Evolutionary conservation across 2,329 filamentous ascomycete genomes (phyloP).

Genomic region (Phoma sp.): DNA sequence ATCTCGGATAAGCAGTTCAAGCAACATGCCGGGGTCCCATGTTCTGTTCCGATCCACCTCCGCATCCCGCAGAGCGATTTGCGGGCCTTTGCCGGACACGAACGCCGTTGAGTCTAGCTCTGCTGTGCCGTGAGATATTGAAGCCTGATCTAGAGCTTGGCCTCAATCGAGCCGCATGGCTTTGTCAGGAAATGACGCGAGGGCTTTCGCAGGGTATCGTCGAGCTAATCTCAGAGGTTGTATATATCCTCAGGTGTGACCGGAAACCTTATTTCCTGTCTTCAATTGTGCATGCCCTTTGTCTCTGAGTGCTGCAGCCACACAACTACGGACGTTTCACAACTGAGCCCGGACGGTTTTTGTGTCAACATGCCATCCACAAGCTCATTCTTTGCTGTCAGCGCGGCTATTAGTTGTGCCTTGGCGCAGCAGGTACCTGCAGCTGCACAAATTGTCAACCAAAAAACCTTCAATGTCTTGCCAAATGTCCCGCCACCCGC

Average conservation of each 20-base stretch:
- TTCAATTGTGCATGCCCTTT: background rate
- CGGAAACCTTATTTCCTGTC: conserved; percentile 3
- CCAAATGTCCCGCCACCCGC: conserved; percentile 25
- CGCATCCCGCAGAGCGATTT: conserved; percentile 9
- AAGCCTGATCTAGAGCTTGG: conserved; percentile 4
- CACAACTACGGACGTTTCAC: conserved; percentile 7
- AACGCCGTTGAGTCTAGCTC: conserved; percentile 13
- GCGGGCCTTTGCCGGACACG: conserved; percentile 6
- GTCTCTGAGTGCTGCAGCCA: background rate
- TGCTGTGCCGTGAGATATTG: background rate
- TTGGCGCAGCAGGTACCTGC: conserved; percentile 27
- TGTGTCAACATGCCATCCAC: conserved; percentile 17
- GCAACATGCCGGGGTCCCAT: background rate
- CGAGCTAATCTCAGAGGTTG: conserved; percentile 7
- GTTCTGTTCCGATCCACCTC: conserved; percentile 2
- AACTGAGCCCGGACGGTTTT: conserved; percentile 1
- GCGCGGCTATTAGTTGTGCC: conserved; percentile 16
- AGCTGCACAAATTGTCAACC: conserved; percentile 29
- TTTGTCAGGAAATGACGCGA: conserved; percentile 9
- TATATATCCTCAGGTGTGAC: conserved; percentile 13
- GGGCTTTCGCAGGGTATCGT: conserved; percentile 2
- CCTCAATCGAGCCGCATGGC: conserved; percentile 4
- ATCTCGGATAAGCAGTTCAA: background rate
- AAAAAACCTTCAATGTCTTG: conserved; percentile 31
- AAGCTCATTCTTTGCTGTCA: conserved; percentile 11